phyloP scores from a whole-genome alignment of 2,329 filamentous ascomycete species.

The Aspergillus chevalieri region DNA sequence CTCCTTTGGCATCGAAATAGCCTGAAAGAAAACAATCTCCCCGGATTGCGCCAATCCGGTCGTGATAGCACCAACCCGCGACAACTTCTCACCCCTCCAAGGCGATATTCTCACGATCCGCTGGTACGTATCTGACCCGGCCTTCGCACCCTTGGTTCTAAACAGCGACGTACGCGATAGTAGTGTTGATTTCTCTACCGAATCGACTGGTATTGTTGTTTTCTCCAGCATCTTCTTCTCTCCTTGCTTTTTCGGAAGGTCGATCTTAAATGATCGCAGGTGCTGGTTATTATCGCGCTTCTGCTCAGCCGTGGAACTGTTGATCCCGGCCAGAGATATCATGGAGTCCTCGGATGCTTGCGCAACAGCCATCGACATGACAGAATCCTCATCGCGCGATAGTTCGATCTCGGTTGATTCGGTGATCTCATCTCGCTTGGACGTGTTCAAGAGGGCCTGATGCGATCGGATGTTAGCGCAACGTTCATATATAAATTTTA shows the following conservation, averaged over 20 bases:
- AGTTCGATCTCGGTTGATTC: conserved; percentile 68
- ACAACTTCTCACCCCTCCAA: conserved; percentile 46
- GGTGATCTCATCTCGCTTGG: conserved; percentile 56
- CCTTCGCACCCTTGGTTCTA: conserved; percentile 30
- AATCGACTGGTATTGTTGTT: conserved; percentile 15
- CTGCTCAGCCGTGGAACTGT: conserved; percentile 67
- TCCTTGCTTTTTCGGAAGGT: conserved; percentile 32
- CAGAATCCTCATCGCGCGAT: conserved; percentile 79
- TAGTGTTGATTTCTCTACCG: conserved; percentile 35
- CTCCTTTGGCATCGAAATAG: conserved; percentile 48
- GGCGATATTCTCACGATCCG: conserved; percentile 53
- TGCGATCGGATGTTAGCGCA: too few species aligned
- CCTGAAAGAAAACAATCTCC: conserved; percentile 75
- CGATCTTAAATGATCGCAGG: conserved; percentile 67
- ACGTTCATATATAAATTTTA: background rate
- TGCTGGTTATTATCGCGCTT: conserved; percentile 75
- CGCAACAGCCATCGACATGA: conserved; percentile 72
- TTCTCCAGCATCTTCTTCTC: conserved; percentile 12
- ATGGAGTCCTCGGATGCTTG: conserved; percentile 49
- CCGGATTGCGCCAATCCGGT: conserved; percentile 69
- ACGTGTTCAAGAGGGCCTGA: conserved; percentile 67
- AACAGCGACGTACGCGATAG: conserved; percentile 51
- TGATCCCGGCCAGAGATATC: conserved; percentile 69
- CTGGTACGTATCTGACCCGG: conserved; percentile 51
- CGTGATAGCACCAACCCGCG: conserved; percentile 68